Evolutionary conservation across 192 early-diverging fungal species (phyloP).

Genomic region (Backusella macrospora): DNA sequence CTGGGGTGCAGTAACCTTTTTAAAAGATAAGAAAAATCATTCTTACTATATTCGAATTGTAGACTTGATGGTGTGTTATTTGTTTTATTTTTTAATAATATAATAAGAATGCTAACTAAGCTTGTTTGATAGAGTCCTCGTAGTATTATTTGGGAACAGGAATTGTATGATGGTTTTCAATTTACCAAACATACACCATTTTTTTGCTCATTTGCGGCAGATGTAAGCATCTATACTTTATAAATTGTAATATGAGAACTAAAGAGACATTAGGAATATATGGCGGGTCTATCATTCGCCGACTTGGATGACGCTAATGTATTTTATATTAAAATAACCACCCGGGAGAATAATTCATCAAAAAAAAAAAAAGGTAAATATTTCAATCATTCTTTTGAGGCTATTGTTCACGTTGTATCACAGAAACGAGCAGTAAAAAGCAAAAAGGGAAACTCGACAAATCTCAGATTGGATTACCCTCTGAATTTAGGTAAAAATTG

Average conservation of each 20-base stretch:
- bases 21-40: constrained; percentile 64
- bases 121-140: constrained; percentile 43
- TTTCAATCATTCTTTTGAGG: constrained; percentile 7
- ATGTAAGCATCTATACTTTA: constrained; percentile 46
- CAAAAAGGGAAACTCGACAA: constrained; percentile 59
- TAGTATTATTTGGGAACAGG: constrained; percentile 80
- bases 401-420: constrained; percentile 32
- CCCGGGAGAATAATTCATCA: constrained; percentile 42
- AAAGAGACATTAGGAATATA: constrained; percentile 45
- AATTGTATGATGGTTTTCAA: constrained; percentile 76
- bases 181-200: constrained; percentile 60
- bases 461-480: constrained; percentile 61
- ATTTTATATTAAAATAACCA: constrained; percentile 67
- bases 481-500: constrained; percentile 47
- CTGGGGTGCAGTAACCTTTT: constrained; percentile 72
- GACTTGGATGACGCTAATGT: constrained; percentile 65
- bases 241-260: neutral
- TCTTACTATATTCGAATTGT: constrained; percentile 70
- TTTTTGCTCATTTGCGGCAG: constrained; percentile 74
- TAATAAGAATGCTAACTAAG: neutral
- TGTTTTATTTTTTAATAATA: neutral
- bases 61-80: constrained; percentile 55
- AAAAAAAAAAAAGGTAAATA: constrained; percentile 46
- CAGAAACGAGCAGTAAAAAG: constrained; percentile 49
- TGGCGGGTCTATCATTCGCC: constrained; percentile 73